Base-by-base conservation (phyloP, 257 asterid species). In the Rehmannia glutinosa region DNA sequence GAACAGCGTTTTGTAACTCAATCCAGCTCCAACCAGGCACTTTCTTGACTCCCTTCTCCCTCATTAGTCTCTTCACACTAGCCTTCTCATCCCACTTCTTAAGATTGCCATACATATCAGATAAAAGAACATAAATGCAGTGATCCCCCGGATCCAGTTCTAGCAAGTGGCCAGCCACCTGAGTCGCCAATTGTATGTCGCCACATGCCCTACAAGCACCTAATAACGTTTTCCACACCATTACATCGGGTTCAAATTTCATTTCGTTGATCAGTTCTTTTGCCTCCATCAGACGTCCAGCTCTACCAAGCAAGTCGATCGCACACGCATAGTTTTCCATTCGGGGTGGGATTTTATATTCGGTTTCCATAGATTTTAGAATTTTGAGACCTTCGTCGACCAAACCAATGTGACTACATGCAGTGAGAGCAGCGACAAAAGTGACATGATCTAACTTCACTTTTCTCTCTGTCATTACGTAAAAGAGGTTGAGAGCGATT, bases 21-120 rank as follows among this genome's bases (percentile, higher is more conserved):
- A 89, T 84, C 96, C 98, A 89, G 80, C 98, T 92, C 94, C 85
- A 82, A 66, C 98, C 98, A 19, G 98, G 98, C 36, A 91, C 74
- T 72, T 91, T 91, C 74, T 72, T 81, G 11, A 91, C 88, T 9
- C 89, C 86, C 62, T 73, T 82, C 45, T 79, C 83, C 79, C 79
- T 84, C 98, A 89, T 91, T 74, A 89, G 60, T 77, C 80, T 85
- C 84, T 82, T 87, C 64, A 89, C 79, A 25, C 33, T 50, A 58
- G 96, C 98, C 78, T 83, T 89, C 56, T 83, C 88, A 10, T 87
- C 84, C 98, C 98, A 92, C 73, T 70, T 85, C 75, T 83, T 78
- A 33, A 81, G 75, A 68, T 83, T 62, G 16, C 98, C 96, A 66
- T 85, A 89, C 90, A 89, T 78, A 71, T 92, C 95, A 4, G 96